phyloP scores from a whole-genome alignment of 441 rosid species.

The Aleurites moluccanus region DNA sequence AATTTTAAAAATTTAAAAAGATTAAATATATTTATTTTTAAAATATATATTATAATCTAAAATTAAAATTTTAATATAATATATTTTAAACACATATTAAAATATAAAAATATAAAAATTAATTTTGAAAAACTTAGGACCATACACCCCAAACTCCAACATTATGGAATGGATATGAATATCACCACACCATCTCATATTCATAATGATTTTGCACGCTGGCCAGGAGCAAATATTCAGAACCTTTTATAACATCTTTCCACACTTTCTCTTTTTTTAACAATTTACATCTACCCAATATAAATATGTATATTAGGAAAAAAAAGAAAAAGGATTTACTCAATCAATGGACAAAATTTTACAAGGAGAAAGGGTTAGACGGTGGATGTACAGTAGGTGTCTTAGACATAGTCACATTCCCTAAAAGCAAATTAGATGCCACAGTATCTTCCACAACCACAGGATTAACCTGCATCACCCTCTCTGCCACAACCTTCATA shows the following conservation, averaged over 20 bases:
- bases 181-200: no score
- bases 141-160: no score
- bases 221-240: no score
- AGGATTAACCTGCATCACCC: slow-evolving; percentile 62
- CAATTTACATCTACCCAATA: slow-evolving; percentile 1
- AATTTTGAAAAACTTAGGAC: no score
- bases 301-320: background rate
- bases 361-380: slow-evolving; percentile 58
- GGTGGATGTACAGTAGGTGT: slow-evolving; percentile 61
- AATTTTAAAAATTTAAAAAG: no score
- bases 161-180: no score
- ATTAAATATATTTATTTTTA: no score
- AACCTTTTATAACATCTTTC: background rate
- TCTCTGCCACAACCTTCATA: slow-evolving; percentile 66
- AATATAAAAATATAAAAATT: no score
- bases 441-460: slow-evolving; percentile 56
- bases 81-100: no score
- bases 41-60: no score
- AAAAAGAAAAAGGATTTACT: slow-evolving; percentile 8
- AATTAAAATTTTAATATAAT: no score
- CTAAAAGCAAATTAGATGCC: slow-evolving; percentile 45
- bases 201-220: no score
- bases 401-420: slow-evolving; percentile 58
- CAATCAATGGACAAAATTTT: slow-evolving; percentile 30
- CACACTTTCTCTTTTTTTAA: background rate